These are phyloP conservation scores for Agaricus bisporus DNA, from an alignment of 768 basidiomycete genomes.

Conservation along the genomic window DNA sequence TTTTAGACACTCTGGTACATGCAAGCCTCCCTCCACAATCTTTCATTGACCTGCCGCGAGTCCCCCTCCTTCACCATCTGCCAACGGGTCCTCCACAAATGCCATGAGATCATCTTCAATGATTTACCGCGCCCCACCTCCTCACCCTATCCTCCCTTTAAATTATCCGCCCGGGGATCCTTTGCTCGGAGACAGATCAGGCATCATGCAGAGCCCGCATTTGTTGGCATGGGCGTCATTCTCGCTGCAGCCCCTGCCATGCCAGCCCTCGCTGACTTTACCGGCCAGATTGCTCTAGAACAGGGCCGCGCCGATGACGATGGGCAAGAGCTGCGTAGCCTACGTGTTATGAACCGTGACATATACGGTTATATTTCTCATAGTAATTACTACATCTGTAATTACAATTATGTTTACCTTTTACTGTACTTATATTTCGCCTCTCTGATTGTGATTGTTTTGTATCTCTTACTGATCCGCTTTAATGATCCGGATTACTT, in stretches of 20 bases:
- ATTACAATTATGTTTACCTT: too few species aligned
- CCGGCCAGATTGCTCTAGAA: slow-evolving; percentile 82
- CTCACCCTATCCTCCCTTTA: slow-evolving; percentile 62
- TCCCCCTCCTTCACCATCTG: slow-evolving; percentile 85
- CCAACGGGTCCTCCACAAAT: slow-evolving; percentile 83
- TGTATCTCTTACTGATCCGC: too few species aligned
- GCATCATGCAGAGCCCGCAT: slow-evolving; percentile 61
- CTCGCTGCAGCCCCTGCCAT: slow-evolving; percentile 73
- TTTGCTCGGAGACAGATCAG: slow-evolving; percentile 64
- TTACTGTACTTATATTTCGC: too few species aligned
- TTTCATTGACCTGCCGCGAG: slow-evolving; percentile 49
- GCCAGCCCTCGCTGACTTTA: slow-evolving; percentile 64
- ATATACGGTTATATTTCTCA: too few species aligned
- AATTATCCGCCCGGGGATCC: slow-evolving; percentile 31
- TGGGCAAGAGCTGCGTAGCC: slow-evolving; percentile 39
- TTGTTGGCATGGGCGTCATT: slow-evolving; percentile 82
- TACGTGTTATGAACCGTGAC: too few species aligned
- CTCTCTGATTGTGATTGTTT: too few species aligned
- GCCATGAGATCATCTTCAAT: slow-evolving; percentile 95
- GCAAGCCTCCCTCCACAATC: slow-evolving; percentile 89
- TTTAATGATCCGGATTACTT: too few species aligned
- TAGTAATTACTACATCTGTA: too few species aligned
- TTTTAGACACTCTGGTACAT: slow-evolving; percentile 90
- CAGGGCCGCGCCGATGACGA: slow-evolving; percentile 78
- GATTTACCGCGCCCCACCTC: slow-evolving; percentile 66